Evolutionary conservation across 768 basidiomycete species (phyloP).

Genomic region (Russula lepida): DNA sequence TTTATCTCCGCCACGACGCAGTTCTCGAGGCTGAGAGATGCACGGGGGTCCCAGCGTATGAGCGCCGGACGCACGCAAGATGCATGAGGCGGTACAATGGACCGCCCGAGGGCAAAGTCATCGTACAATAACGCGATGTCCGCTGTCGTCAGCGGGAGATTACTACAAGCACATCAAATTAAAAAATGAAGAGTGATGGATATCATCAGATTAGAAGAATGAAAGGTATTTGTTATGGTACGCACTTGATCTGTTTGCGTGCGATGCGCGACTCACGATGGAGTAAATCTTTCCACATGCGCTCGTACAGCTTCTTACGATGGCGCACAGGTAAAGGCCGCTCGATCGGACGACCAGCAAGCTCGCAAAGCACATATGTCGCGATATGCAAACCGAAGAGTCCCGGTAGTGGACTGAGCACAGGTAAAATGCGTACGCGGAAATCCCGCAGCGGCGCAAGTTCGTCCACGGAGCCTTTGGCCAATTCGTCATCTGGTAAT

Average conservation of each 20-base stretch:
- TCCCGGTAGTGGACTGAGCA: conserved; percentile 80
- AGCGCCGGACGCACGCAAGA: conserved; percentile 67
- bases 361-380: conserved; percentile 78
- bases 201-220: too few species aligned
- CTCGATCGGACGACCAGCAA: conserved; percentile 74
- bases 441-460: conserved; percentile 88
- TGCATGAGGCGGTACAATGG: conserved; percentile 67
- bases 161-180: too few species aligned
- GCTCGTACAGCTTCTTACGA: conserved; percentile 74
- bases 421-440: conserved; percentile 87
- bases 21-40: conserved; percentile 66
- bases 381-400: conserved; percentile 89
- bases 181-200: too few species aligned
- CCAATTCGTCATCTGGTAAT: conserved; percentile 84
- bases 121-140: conserved; percentile 83
- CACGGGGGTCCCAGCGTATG: conserved; percentile 68
- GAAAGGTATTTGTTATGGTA: too few species aligned
- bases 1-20: conserved; percentile 73
- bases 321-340: conserved; percentile 85
- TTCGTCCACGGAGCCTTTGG: conserved; percentile 83
- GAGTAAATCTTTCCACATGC: conserved; percentile 68
- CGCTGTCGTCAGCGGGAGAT: conserved; percentile 71
- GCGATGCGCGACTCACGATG: conserved; percentile 64
- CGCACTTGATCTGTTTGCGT: conserved; percentile 49
- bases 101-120: conserved; percentile 74